Conservation (phyloP, 2,329 filamentous ascomycete species). For the Hypoxylon sp. region DNA sequence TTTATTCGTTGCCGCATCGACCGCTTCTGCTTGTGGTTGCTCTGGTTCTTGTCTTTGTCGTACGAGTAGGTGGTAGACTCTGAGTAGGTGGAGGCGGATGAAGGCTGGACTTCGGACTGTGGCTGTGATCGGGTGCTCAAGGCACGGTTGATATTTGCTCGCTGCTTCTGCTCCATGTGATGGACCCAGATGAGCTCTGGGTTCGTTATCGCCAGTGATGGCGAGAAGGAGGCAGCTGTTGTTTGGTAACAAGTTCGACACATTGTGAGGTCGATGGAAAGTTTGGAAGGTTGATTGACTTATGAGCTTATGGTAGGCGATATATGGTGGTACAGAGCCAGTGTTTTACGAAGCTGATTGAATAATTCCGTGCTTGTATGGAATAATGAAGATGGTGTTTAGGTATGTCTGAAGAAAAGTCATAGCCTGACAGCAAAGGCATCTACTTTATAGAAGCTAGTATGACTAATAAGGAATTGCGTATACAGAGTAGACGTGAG, state of each 20-base stretch:
- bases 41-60: conserved; percentile 41
- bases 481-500: background rate
- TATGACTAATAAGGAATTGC: conserved; percentile 29
- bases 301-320: background rate
- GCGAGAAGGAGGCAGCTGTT: conserved; percentile 39
- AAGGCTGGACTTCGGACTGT: conserved; percentile 22
- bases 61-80: conserved; percentile 46
- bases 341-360: background rate
- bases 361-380: background rate
- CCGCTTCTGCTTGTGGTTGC: conserved; percentile 31
- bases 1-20: conserved; percentile 43
- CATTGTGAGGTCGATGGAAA: conserved; percentile 27
- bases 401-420: background rate
- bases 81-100: conserved; percentile 46
- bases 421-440: conserved; percentile 30
- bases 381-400: conserved; percentile 7
- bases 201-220: conserved; percentile 46
- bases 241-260: conserved; percentile 34
- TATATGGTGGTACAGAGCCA: background rate
- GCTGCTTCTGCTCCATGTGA: conserved; percentile 45
- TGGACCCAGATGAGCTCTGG: conserved; percentile 47
- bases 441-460: conserved; percentile 31
- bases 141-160: conserved; percentile 1
- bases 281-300: background rate
- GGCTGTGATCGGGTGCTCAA: conserved; percentile 4